Conservation (phyloP, 129 eudicot genomes). For the Ambrosia trifida region DNA sequence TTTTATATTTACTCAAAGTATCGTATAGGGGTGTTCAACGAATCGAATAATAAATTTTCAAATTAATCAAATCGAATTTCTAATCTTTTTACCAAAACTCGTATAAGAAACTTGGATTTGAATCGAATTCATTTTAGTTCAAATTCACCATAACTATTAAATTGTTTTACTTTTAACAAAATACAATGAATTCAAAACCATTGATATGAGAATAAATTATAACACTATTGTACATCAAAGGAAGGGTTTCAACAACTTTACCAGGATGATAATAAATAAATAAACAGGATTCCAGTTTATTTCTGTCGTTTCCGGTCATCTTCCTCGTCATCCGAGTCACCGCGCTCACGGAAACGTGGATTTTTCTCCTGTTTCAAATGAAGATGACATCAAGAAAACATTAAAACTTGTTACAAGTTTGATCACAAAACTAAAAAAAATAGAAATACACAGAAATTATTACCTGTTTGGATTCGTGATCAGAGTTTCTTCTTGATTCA, state of each 20-base stretch:
- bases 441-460: neutral
- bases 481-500: conserved; percentile 74
- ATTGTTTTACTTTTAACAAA: too few relatives aligned
- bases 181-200: conserved; percentile 1
- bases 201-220: conserved; percentile 15
- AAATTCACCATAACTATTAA: too few relatives aligned
- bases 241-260: conserved; percentile 6
- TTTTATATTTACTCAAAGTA: too few relatives aligned
- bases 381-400: neutral
- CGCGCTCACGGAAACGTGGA: conserved; percentile 94
- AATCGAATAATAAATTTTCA: too few relatives aligned
- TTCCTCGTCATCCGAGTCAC: conserved; percentile 94
- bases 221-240: conserved; percentile 30
- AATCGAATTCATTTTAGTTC: too few relatives aligned
- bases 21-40: too few relatives aligned
- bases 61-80: too few relatives aligned
- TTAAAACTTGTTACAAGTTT: neutral
- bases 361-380: conserved; percentile 77
- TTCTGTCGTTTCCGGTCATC: conserved; percentile 66
- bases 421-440: neutral
- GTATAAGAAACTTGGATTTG: too few relatives aligned
- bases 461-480: conserved; percentile 87
- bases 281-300: conserved; percentile 32
- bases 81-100: too few relatives aligned
- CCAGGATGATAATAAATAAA: conserved; percentile 2